Base-by-base conservation (phyloP, 1,284 basidiomycete genomes). In the Limonomyces culmigenus region DNA sequence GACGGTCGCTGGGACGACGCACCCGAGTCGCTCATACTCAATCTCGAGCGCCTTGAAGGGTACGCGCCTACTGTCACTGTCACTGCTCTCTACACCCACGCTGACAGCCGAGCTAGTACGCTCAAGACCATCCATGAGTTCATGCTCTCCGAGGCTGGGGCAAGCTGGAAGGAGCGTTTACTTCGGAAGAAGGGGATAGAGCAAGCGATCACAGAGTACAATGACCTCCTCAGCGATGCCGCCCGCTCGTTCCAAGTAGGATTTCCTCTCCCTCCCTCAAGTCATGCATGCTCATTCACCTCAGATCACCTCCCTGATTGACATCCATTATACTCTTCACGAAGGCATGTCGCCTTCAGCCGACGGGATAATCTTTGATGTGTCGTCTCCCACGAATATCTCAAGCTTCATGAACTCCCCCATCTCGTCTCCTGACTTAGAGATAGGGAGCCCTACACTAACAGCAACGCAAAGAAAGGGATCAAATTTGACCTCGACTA, bases 181-280 rank as follows among this genome's bases (percentile, higher is more conserved):
- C 30, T 45, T 13, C 35, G 42, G 17, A 50, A 47, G 36, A 38
- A 25, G 21, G 39, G 37, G 4, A 50, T 48, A n/a, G 47, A 50
- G 33, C 35, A 32, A 10, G 43, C 42, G 2, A 36, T 50, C 3
- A 38, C 17, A 3, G 39, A 42, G 19, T 48, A 40, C 25, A 37
- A 47, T 29, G 29, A 32, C 4, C 35, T 41, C 4, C 25, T 50
- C 3, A 43, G 46, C 33, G 48, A 50, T 21, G 45, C 48, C 3
- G 47, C 43, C 16, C 33, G 41, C n/a, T 38, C 44, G 3, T 48
- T 50, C 30, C 48, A 49, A 41, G 47, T 45, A 20, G 6, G 18
- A 23, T 12, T 3, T 34, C 19, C 15, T 19, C 12, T 14, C 8
- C n/a, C 14, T 17, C 5, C 20, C 17, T 10, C 25, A 15, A 18